These are phyloP conservation scores for Pyrenophora tritici-repentis DNA, from an alignment of 2,329 filamentous ascomycete genomes.

Conservation along the genomic window DNA sequence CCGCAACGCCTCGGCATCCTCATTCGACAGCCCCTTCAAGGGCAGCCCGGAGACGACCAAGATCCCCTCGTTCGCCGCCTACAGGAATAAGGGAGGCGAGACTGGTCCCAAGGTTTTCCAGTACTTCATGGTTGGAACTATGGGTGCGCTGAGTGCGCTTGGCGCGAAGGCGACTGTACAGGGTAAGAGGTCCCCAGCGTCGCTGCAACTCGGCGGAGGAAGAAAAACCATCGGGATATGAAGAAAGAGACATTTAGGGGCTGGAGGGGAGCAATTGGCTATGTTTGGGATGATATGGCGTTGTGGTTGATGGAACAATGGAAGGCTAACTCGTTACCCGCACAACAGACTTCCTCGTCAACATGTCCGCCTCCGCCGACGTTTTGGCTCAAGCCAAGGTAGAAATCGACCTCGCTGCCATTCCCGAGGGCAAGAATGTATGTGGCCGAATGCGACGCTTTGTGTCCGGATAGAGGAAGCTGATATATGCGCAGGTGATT, in stretches of 20 bases:
- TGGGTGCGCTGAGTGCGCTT: slow-evolving; percentile 89
- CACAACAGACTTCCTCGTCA: slow-evolving; percentile 90
- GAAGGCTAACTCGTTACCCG: slow-evolving; percentile 35
- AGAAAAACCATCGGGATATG: slow-evolving; percentile 7
- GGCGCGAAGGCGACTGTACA: slow-evolving; percentile 98
- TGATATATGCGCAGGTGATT: slow-evolving; percentile 69
- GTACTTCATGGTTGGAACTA: slow-evolving; percentile 98
- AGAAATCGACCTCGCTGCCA: slow-evolving; percentile 88
- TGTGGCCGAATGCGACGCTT: slow-evolving; percentile 46
- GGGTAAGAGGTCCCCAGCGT: slow-evolving; percentile 64
- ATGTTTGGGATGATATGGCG: slow-evolving; percentile 35
- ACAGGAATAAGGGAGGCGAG: slow-evolving; percentile 72
- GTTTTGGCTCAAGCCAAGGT: slow-evolving; percentile 99
- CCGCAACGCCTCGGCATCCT: slow-evolving; percentile 51
- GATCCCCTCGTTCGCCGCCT: slow-evolving; percentile 89
- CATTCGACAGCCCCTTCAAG: slow-evolving; percentile 63
- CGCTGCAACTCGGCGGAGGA: slow-evolving; percentile 14
- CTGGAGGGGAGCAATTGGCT: slow-evolving; percentile 35
- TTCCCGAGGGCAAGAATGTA: slow-evolving; percentile 99
- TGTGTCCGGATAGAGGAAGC: slow-evolving; percentile 8
- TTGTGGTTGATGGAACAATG: slow-evolving; percentile 32
- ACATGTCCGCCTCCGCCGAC: slow-evolving; percentile 99
- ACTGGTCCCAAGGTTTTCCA: slow-evolving; percentile 83
- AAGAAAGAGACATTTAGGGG: background rate
- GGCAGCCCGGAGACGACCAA: slow-evolving; percentile 59